Base-by-base conservation (phyloP, 495 filamentous ascomycete species). In the Amniculicola lignicola region DNA sequence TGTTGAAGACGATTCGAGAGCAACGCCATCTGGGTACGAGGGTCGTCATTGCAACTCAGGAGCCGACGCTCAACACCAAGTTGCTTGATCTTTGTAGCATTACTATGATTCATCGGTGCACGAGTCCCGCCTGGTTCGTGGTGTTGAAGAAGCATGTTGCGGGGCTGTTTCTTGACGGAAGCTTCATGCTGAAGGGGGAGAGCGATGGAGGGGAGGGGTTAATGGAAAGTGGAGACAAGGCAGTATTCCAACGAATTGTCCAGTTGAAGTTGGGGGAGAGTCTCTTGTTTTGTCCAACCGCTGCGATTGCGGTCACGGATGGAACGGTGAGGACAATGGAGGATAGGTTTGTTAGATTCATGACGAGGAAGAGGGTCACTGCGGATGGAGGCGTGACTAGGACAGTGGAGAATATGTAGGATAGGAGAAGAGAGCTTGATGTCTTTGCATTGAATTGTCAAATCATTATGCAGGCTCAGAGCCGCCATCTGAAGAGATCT, bases 81-180 rank as follows among this genome's bases (percentile, higher is more conserved):
- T 77, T 92, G 1, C 72, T 92, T 0, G 85, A 85, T 53, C 75
- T 92, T 5, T 88, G 81, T 66, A 84, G 79, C n/a, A 72, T 85
- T 16, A 87, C 84, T 0, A 78, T 92, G 50, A 80, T 91, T 0
- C 88, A 93, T 65, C 75, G 84, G 12, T 91, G 91, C 60, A 82
- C 77, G 0, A 85, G 80, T 1, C 87, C 87, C 0, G 79, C 79
- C 5, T 92, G 88, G 88, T 68, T 86, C 29, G 63, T 51, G 0
- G 67, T 74, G n/a, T 73, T 91, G 46, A 71, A 75, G n/a, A 69
- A 71, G 3, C 85, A 90, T 65, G 54, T 92, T 0, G 83, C 50
- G 4, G 65, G 27, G 21, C 46, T 62, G 6, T 66, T 37, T 28
- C 14, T 57, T n/a, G n/a, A 23, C 16, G 15, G 10, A 18, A 1